Evolutionary conservation across 257 asterid species (phyloP).

Genomic region (Ilex asprella): DNA sequence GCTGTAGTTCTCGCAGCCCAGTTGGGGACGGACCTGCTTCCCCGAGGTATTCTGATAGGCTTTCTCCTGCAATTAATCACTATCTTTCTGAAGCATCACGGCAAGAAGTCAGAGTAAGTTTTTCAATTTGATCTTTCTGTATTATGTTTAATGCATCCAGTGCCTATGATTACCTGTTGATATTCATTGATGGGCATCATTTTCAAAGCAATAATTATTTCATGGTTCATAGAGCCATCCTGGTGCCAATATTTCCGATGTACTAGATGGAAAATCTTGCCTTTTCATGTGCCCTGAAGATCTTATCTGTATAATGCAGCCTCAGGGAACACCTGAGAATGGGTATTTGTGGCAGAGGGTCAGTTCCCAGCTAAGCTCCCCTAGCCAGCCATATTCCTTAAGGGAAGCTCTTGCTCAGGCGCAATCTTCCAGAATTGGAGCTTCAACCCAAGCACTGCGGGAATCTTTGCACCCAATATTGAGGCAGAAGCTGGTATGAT

Average conservation of each 20-base stretch:
- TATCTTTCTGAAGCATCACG: constrained; percentile 94
- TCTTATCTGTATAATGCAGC: constrained; percentile 37
- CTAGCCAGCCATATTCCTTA: constrained; percentile 96
- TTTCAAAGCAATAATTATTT: too few relatives aligned
- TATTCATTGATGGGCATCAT: not conserved
- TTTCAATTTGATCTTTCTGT: constrained; percentile 8
- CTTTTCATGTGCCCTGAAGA: not conserved
- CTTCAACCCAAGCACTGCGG: constrained; percentile 87
- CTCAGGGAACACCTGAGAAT: constrained; percentile 97
- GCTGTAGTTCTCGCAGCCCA: constrained; percentile 83
- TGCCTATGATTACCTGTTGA: not conserved
- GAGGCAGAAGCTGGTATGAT: constrained; percentile 88
- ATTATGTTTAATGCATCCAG: not conserved
- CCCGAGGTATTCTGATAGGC: constrained; percentile 89
- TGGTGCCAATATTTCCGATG: too few relatives aligned
- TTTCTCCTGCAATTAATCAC: constrained; percentile 94
- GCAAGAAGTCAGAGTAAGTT: constrained; percentile 93
- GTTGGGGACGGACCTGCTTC: constrained; percentile 76
- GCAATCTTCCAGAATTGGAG: constrained; percentile 95
- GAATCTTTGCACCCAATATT: constrained; percentile 93
- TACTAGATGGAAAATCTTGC: not conserved
- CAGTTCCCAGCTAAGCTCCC: constrained; percentile 93
- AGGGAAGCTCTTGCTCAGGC: constrained; percentile 99
- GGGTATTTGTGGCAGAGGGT: constrained; percentile 98
- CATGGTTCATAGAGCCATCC: too few relatives aligned